Percentiles rank a stretch among this genome's conserved stretches.
phyloP scores from a whole-genome alignment of 148 eudicot species.

The Camellia granthamiana region DNA sequence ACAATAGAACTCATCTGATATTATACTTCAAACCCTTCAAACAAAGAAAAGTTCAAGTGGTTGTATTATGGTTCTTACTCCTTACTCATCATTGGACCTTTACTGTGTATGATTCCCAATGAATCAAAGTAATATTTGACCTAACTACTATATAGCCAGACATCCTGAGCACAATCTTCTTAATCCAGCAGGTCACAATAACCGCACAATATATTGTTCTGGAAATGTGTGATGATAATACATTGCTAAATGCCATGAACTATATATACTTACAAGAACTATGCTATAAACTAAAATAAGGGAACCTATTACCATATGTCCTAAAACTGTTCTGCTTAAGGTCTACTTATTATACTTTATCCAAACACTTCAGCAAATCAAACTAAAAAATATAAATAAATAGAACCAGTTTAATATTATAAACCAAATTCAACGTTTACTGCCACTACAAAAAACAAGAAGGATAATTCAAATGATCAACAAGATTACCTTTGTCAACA shows the following conservation, averaged over 20 bases:
- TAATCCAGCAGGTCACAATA: neutral
- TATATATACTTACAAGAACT: neutral
- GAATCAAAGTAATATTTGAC: neutral
- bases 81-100: neutral
- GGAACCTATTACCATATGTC: neutral
- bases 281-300: neutral
- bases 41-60: neutral
- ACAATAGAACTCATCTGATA: neutral
- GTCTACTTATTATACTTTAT: neutral
- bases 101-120: neutral
- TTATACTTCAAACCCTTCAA: neutral
- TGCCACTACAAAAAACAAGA: neutral
- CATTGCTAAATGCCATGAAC: neutral
- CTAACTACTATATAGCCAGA: neutral
- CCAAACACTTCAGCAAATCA: neutral
- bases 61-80: neutral
- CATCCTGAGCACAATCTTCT: neutral
- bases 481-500: constrained; percentile 47
- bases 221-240: neutral
- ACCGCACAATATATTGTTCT: neutral
- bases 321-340: neutral
- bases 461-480: neutral
- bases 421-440: neutral
- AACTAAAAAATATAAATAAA: neutral
- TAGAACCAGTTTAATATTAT: neutral